Percentiles rank a stretch among this genome's conserved stretches.
Evolutionary conservation across 2,329 filamentous ascomycete genomes (phyloP).

Genomic region (Alternaria incomplexa): DNA sequence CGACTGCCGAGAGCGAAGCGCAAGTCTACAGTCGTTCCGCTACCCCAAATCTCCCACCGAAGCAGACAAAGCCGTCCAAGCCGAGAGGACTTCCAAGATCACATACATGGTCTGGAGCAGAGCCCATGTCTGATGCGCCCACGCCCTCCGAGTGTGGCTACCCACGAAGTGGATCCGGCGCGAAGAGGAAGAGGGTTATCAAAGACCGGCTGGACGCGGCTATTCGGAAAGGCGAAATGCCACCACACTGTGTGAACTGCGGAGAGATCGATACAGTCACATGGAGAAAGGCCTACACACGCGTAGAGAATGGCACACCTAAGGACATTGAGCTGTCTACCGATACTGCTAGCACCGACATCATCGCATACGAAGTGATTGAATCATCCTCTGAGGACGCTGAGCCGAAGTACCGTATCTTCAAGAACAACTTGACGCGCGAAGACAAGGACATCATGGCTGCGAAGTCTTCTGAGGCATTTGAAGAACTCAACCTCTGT

Average conservation of each 20-base stretch:
- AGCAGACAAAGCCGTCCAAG: conserved; percentile 26
- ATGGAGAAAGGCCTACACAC: conserved; percentile 92
- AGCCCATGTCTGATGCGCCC: conserved; percentile 42
- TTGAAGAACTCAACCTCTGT: conserved; percentile 78
- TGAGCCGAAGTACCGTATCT: conserved; percentile 71
- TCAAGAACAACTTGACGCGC: conserved; percentile 74
- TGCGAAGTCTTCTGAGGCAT: conserved; percentile 49
- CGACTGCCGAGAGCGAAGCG: conserved; percentile 23
- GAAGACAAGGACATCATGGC: conserved; percentile 64
- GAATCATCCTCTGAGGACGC: conserved; percentile 59
- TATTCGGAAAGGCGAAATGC: conserved; percentile 81
- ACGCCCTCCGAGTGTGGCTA: conserved; percentile 26
- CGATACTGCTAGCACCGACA: conserved; percentile 71
- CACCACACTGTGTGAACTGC: conserved; percentile 89
- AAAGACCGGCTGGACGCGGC: conserved; percentile 61
- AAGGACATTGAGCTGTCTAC: conserved; percentile 70
- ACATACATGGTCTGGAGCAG: conserved; percentile 46
- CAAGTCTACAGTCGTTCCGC: conserved; percentile 31
- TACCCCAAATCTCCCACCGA: conserved; percentile 27
- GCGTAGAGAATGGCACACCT: conserved; percentile 73
- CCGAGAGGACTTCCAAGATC: conserved; percentile 42
- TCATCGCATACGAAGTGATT: conserved; percentile 52
- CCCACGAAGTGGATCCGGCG: conserved; percentile 57
- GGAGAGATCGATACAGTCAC: conserved; percentile 95
- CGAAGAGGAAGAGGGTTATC: conserved; percentile 71